phyloP scores from a whole-genome alignment of 345 rosid genomes.

The Pistacia integerrima region DNA sequence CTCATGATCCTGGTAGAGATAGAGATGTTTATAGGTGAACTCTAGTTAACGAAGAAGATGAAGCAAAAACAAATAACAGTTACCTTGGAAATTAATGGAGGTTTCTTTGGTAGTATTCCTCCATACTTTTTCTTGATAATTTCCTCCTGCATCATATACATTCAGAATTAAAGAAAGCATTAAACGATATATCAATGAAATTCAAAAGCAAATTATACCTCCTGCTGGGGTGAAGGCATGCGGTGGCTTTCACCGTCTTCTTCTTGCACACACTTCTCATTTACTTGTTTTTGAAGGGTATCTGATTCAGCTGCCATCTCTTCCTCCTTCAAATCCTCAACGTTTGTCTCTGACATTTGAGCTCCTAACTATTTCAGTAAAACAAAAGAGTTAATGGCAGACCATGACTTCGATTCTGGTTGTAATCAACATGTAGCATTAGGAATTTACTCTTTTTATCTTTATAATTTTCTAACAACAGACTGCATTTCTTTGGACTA shows the following conservation, averaged over 20 bases:
- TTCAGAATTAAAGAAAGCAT: neutral
- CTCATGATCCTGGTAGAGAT: conserved; percentile 66
- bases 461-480: too few relatives aligned
- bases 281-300: conserved; percentile 16
- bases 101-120: conserved; percentile 69
- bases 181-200: neutral
- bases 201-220: conserved; percentile 33
- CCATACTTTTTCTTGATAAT: conserved; percentile 71
- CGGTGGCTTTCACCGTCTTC: conserved; percentile 21
- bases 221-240: conserved; percentile 45
- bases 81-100: conserved; percentile 80
- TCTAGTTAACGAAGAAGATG: neutral
- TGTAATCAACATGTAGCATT: too few relatives aligned
- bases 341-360: conserved; percentile 28
- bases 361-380: neutral
- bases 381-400: neutral
- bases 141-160: conserved; percentile 49
- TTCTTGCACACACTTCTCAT: conserved; percentile 19
- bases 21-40: conserved; percentile 14
- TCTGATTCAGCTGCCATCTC: conserved; percentile 26
- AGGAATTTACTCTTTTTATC: too few relatives aligned
- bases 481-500: too few relatives aligned
- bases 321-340: conserved; percentile 42
- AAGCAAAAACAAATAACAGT: neutral
- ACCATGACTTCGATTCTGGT: too few relatives aligned